phyloP scores from a whole-genome alignment of 768 basidiomycete species.

The Panellus pusillus region DNA sequence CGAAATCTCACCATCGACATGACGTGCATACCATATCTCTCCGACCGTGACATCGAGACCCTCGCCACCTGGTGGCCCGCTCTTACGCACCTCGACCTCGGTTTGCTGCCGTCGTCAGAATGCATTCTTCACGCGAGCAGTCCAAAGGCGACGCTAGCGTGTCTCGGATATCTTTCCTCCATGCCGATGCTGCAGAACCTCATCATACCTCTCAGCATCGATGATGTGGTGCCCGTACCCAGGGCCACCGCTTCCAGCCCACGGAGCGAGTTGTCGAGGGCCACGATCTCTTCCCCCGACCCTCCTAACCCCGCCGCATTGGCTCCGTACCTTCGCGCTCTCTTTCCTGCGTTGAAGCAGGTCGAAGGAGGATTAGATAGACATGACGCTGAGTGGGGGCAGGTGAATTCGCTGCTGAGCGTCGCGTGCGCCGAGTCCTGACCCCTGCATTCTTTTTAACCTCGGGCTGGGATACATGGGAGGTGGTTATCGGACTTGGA shows the following conservation, averaged over 20 bases:
- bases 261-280: conserved; percentile 28
- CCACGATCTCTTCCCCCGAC: conserved; percentile 36
- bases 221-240: background rate
- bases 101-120: conserved; percentile 29
- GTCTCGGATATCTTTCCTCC: conserved; percentile 30
- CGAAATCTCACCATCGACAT: conserved; percentile 39
- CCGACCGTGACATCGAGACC: conserved; percentile 38
- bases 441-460: no score
- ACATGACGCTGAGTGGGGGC: conserved; percentile 31
- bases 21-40: conserved; percentile 37
- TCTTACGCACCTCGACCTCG: conserved; percentile 43
- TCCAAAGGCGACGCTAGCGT: conserved; percentile 29
- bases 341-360: conserved; percentile 41
- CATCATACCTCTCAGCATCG: conserved; percentile 31
- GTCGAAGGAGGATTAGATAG: conserved; percentile 38
- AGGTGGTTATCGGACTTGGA: no score
- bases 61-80: conserved; percentile 47
- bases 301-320: conserved; percentile 28
- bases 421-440: no score
- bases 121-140: conserved; percentile 15
- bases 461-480: no score
- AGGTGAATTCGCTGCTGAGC: conserved; percentile 5
- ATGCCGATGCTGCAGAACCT: conserved; percentile 30
- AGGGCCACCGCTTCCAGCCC: conserved; percentile 1
- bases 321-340: conserved; percentile 29